Conservation (phyloP, 129 eudicot species). For the Pulicaria dysenterica region DNA sequence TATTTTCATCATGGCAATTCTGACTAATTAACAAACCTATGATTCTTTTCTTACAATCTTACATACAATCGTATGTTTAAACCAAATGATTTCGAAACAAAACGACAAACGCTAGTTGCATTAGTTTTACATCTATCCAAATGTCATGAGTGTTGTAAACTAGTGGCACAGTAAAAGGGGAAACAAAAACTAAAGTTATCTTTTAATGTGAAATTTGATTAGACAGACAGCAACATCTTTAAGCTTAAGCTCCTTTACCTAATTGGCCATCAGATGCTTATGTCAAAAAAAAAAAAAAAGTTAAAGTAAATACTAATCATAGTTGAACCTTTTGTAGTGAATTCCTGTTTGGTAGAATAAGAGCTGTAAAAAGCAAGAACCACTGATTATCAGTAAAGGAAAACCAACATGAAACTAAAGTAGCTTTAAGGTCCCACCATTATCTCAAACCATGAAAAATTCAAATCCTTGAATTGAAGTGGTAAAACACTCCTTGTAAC, state of each 20-base stretch:
- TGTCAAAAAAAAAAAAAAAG: slow-evolving; percentile 20
- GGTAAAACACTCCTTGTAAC: too few relatives aligned
- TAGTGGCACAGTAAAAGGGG: slow-evolving; percentile 15
- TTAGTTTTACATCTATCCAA: slow-evolving; percentile 2
- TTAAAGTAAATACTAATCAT: slow-evolving; percentile 19
- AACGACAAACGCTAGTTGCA: slow-evolving; percentile 11
- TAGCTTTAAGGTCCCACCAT: slow-evolving; percentile 42
- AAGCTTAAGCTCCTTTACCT: slow-evolving; percentile 25
- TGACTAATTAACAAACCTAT: slow-evolving; percentile 7
- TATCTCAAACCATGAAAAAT: slow-evolving; percentile 27
- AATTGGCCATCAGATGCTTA: slow-evolving; percentile 27
- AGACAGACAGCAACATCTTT: slow-evolving; percentile 33
- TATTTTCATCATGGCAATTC: neutral
- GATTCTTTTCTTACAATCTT: neutral
- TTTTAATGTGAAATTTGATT: slow-evolving; percentile 36
- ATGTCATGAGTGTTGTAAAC: neutral
- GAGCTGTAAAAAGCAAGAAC: slow-evolving; percentile 20
- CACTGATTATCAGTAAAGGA: slow-evolving; percentile 26
- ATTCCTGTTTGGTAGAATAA: slow-evolving; percentile 31
- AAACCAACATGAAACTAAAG: slow-evolving; percentile 40
- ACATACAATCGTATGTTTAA: slow-evolving; percentile 11
- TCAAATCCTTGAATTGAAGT: too few relatives aligned
- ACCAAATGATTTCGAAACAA: slow-evolving; percentile 7
- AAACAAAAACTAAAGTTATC: slow-evolving; percentile 17
- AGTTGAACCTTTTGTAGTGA: slow-evolving; percentile 26